Conservation (phyloP, 1,284 basidiomycete genomes). For the Polyporus tsugae region DNA sequence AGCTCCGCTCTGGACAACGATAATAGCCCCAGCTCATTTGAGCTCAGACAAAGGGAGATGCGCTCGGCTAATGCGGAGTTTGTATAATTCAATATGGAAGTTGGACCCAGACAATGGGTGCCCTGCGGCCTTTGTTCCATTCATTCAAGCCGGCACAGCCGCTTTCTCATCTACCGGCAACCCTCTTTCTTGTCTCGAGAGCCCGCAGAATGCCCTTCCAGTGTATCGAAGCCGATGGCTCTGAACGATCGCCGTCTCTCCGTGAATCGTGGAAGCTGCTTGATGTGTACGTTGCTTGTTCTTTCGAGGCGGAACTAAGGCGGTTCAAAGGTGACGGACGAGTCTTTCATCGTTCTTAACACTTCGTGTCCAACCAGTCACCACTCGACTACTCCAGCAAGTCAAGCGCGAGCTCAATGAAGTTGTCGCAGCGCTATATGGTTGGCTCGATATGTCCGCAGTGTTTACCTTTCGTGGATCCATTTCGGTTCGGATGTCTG, state of each 20-base stretch:
- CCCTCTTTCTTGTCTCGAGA: background rate
- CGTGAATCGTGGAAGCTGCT: background rate
- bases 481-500: background rate
- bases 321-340: no score
- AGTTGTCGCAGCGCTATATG: background rate
- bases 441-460: background rate
- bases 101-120: background rate
- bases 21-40: background rate
- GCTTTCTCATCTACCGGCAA: background rate
- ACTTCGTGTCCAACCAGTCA: background rate
- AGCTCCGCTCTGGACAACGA: background rate
- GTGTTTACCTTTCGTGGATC: background rate
- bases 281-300: background rate
- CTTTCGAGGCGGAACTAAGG: background rate
- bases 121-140: background rate
- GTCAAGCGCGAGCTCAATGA: background rate
- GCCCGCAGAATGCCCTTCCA: background rate
- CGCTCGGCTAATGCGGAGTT: conserved; percentile 5
- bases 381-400: background rate
- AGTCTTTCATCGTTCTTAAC: no score
- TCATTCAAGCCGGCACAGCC: background rate
- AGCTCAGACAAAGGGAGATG: conserved; percentile 1
- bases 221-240: background rate
- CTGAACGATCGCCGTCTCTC: background rate
- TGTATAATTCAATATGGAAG: background rate